These are phyloP conservation scores for Xylaria digitata DNA, from an alignment of 2,329 filamentous ascomycete genomes.

Conservation along the genomic window DNA sequence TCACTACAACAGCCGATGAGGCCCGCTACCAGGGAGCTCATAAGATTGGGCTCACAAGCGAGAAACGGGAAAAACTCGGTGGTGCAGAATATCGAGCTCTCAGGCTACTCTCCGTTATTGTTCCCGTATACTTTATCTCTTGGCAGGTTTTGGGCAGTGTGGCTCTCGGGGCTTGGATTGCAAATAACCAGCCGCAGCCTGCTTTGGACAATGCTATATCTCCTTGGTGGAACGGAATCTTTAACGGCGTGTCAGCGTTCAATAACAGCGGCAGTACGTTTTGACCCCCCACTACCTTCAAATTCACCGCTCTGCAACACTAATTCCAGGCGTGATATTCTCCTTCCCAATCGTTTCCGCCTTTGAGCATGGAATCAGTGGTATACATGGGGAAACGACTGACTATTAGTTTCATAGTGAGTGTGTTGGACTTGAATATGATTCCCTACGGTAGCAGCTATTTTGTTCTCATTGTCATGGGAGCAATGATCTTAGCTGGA, in stretches of 20 bases:
- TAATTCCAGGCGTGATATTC: no score
- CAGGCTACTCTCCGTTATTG: constrained; percentile 66
- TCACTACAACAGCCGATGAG: constrained; percentile 37
- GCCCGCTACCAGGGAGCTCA: constrained; percentile 51
- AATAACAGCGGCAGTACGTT: constrained; percentile 71
- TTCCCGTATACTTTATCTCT: constrained; percentile 68
- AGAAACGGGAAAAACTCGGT: constrained; percentile 62
- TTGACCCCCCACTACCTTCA: neutral
- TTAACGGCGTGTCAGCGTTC: constrained; percentile 75
- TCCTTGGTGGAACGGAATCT: constrained; percentile 76
- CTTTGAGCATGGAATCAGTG: neutral
- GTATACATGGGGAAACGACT: neutral
- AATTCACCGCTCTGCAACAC: neutral
- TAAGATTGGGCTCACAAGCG: constrained; percentile 52
- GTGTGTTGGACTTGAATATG: constrained; percentile 74
- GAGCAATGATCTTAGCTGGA: constrained; percentile 69
- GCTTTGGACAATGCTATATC: constrained; percentile 68
- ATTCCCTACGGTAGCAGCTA: constrained; percentile 66
- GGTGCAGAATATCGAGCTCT: constrained; percentile 74
- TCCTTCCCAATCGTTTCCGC: neutral
- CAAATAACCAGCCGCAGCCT: constrained; percentile 60
- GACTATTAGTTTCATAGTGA: constrained; percentile 54
- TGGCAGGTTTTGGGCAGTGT: constrained; percentile 60
- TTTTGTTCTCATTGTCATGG: constrained; percentile 65
- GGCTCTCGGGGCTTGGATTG: constrained; percentile 68